Conservation (phyloP, 306 rosid species). For the Potentilla sterilis region DNA sequence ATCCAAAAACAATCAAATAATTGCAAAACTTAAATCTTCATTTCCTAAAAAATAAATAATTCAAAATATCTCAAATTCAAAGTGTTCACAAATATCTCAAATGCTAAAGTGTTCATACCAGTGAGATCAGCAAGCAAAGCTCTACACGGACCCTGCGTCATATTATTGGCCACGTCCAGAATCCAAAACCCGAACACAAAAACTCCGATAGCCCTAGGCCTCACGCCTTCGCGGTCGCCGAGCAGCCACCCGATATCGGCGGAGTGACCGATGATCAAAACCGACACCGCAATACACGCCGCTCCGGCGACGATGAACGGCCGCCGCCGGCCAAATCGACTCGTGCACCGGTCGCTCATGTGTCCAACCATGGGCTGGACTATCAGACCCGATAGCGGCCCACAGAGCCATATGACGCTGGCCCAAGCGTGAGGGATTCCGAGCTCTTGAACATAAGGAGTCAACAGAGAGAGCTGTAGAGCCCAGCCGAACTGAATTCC, state of each 20-base stretch:
- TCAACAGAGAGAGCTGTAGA: constrained; percentile 78
- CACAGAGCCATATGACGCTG: constrained; percentile 86
- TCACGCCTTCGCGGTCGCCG: constrained; percentile 49
- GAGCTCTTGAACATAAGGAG: constrained; percentile 92
- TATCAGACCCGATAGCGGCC: constrained; percentile 77
- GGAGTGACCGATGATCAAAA: constrained; percentile 65
- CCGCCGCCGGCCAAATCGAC: constrained; percentile 84
- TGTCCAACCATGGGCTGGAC: constrained; percentile 91
- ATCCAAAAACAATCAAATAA: not conserved
- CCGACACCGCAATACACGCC: constrained; percentile 44
- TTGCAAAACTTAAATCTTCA: not conserved
- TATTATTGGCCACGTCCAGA: constrained; percentile 76
- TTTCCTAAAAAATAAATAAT: not conserved
- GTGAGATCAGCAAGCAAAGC: constrained; percentile 92
- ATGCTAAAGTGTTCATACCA: constrained; percentile 37
- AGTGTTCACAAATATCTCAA: not conserved
- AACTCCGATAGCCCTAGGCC: constrained; percentile 56
- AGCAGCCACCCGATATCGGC: constrained; percentile 82
- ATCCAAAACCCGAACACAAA: constrained; percentile 86
- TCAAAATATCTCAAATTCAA: not conserved
- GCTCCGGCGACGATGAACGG: constrained; percentile 76
- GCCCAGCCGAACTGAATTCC: constrained; percentile 99
- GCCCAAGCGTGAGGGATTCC: constrained; percentile 96
- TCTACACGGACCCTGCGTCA: constrained; percentile 84
- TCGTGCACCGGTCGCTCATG: constrained; percentile 70